Evolutionary conservation across 352 stramenopile species (phyloP).

Genomic region (Phytophthora boehmeriae): DNA sequence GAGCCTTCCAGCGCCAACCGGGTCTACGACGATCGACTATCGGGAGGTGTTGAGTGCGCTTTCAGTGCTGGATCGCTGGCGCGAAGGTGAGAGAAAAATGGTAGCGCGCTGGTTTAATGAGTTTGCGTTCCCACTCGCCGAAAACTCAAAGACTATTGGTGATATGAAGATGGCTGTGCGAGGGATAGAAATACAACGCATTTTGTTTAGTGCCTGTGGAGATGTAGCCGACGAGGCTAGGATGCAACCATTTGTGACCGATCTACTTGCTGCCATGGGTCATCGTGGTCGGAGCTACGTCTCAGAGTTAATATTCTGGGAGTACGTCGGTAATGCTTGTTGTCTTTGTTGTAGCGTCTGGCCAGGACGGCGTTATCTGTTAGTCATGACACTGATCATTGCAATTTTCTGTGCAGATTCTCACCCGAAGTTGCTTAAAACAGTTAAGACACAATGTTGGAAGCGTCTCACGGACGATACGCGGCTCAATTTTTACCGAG

Average conservation of each 20-base stretch:
- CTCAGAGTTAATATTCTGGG: constrained; percentile 23
- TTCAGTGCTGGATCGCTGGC: constrained; percentile 57
- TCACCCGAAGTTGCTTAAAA: constrained; percentile 33
- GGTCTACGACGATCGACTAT: constrained; percentile 40
- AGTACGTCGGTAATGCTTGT: constrained; percentile 11
- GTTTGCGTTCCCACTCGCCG: constrained; percentile 36
- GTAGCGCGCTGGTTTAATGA: constrained; percentile 62
- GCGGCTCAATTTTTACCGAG: constrained; percentile 54
- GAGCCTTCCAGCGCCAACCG: constrained; percentile 37
- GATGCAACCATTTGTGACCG: constrained; percentile 39
- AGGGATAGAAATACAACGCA: constrained; percentile 22
- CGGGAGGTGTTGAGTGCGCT: constrained; percentile 54
- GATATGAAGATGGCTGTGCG: constrained; percentile 35
- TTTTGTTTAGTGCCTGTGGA: constrained; percentile 49
- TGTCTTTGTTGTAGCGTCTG: background rate
- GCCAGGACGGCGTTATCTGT: constrained; percentile 1
- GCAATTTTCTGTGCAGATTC: constrained; percentile 12
- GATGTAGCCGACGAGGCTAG: constrained; percentile 42
- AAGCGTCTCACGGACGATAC: constrained; percentile 64
- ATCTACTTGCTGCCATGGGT: constrained; percentile 18
- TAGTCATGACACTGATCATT: background rate
- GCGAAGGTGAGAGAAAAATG: constrained; percentile 46
- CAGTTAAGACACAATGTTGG: constrained; percentile 52
- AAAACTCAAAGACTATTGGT: constrained; percentile 18
- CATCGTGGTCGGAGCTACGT: constrained; percentile 14